Base-by-base conservation (phyloP, 1,284 basidiomycete genomes). In the Vanrija sp. region DNA sequence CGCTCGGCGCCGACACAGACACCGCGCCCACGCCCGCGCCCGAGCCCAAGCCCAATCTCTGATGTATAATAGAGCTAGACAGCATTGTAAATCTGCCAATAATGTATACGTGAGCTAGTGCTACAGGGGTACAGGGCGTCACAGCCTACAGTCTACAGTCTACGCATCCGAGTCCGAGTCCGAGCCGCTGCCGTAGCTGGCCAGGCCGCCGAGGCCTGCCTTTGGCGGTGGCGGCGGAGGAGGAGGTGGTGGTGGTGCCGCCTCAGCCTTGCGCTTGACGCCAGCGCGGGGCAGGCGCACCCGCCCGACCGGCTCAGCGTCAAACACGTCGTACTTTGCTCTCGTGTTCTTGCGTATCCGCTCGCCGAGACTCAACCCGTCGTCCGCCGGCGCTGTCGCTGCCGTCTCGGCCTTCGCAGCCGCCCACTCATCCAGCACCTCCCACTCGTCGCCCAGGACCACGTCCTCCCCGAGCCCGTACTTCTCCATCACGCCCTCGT, bases 381-480 rank as follows among this genome's bases (percentile, higher is more conserved):
- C 40, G 40, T 18, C 40, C 3, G 7, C 16, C n/a, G 15, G 5
- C 6, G 15, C 9, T 6, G 7, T 18, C 6, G 40, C 40, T 3
- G 21, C 21, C 21, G 21, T 5, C 21, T 38, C 46, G 18, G 34
- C 66, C 46, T 65, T 51, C 9, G 61, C 64, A 3, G 61, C 69
- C 12, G 63, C 60, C 67, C 66, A 70, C 55, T 50, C 67, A 12
- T 62, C 66, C 16, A 59, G 57, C 50, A 62, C 67, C 25, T 63
- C 68, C n/a, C 63, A 60, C 49, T 69, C 68, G 4, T 55, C 63
- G 5, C 69, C 68, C 6, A 72, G 60, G 55, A 70, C 64, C 21
- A 72, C 57, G 26, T 62, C 66, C 54, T 84, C 82, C 1, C 86
- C 86, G 7, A 96, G 76, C 0, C 84, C 91, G 74, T 89, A 93